phyloP scores from a whole-genome alignment of 2,329 filamentous ascomycete genomes.

The Purpureocillium lavendulum region DNA sequence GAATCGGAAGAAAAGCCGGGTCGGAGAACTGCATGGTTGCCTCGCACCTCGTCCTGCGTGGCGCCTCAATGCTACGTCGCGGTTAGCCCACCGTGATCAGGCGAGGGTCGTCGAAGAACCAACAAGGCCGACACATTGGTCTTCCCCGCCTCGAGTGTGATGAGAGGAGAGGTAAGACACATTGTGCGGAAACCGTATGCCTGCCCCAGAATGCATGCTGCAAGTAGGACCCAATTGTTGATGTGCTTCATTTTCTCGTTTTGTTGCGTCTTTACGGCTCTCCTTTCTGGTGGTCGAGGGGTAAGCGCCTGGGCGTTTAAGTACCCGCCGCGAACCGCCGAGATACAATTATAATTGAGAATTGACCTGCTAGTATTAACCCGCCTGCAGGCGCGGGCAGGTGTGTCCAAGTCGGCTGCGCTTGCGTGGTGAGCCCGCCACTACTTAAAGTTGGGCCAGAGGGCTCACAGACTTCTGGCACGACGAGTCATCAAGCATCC shows the following conservation, averaged over 20 bases:
- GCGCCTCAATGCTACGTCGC: constrained; percentile 1
- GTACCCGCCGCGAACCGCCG: not conserved
- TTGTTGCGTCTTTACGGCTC: no score
- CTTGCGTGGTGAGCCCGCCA: not conserved
- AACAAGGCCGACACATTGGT: not conserved
- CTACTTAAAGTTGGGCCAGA: not conserved
- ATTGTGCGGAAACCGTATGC: constrained; percentile 1
- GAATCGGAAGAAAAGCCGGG: constrained; percentile 4
- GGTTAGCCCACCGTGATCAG: not conserved
- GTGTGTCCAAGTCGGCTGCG: not conserved
- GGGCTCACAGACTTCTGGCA: no score
- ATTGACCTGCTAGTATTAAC: not conserved
- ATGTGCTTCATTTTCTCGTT: not conserved
- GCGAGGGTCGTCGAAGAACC: not conserved
- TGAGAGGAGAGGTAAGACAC: constrained; percentile 1
- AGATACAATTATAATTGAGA: not conserved
- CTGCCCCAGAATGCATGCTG: constrained; percentile 1
- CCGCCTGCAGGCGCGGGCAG: no score
- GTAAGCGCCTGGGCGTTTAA: not conserved
- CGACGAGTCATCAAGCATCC: no score
- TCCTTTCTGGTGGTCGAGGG: not conserved
- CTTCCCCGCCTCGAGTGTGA: constrained; percentile 1
- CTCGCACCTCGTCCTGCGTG: constrained; percentile 2
- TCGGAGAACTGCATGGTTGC: constrained; percentile 5
- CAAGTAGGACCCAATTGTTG: not conserved